Base-by-base conservation (phyloP, 768 basidiomycete genomes). In the Termitomyces titanicus region DNA sequence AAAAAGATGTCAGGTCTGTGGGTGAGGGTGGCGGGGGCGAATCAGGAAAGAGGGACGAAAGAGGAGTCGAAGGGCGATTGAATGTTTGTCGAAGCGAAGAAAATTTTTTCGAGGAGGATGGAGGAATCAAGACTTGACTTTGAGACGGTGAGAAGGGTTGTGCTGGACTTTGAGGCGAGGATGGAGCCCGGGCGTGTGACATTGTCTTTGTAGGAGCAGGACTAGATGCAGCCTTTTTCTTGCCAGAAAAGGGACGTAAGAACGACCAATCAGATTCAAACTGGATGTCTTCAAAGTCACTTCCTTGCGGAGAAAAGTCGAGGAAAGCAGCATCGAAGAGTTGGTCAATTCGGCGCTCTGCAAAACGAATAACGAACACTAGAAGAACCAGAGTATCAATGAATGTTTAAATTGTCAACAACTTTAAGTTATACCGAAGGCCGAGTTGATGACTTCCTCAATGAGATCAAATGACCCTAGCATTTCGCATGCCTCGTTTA, bases 201-300 rank as follows among this genome's bases (percentile, higher is more conserved):
- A 70, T 54, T n/a, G 69, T 64, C 18, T 54, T 68, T 9, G 71
- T 56, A 8, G 68, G 62, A 27, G 70, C 56, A 25, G 71, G 56
- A 15, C 59, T 55, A 2, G 72, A 51, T 34, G 72, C 63, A 17
- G 67, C 66, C 67, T 84, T 89, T 66, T 81, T 86, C 66, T 86
- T 88, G 29, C 74, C 69, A 24, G 75, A 75, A 62, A 92, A 88
- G 7, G 89, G 78, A n/a, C 89, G 81, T 18, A 92, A 72, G 66
- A 93, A 89, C 0, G 88, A 86, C 97, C 97, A 99, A 51, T 98
- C 97, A 5, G 92, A 94, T 70, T 98, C 95, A 64, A 98, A 99
- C 59, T 92, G 87, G 18, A 98, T 77, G 29, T 83, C 79, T 49
- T 90, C 91, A 52, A 93, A 85, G 62, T 89, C 88, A 4, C 83